These are phyloP conservation scores for Sanghuangporus weigelae DNA, from an alignment of 1,284 basidiomycete genomes.

Conservation along the genomic window DNA sequence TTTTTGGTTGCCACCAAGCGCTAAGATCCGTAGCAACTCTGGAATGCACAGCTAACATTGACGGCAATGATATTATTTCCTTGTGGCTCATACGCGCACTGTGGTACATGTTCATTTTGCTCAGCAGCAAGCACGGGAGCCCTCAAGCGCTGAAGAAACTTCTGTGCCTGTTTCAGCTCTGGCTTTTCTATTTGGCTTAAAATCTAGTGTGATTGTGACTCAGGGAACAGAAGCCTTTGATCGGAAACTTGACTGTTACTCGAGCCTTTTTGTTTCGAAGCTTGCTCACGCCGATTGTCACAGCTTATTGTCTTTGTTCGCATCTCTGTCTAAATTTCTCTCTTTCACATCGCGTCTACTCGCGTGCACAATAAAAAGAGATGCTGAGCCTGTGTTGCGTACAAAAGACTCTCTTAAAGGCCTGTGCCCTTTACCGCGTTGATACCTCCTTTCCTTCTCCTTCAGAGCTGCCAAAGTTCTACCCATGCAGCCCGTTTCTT, in stretches of 20 bases:
- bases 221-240: neutral
- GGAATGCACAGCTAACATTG: slow-evolving; percentile 4
- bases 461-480: neutral
- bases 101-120: neutral
- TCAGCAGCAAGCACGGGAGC: neutral
- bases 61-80: neutral
- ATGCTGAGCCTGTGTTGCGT: neutral
- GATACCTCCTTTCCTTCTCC: slow-evolving; percentile 2
- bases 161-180: neutral
- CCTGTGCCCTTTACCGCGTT: neutral
- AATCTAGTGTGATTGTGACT: neutral
- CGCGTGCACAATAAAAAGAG: neutral
- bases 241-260: neutral
- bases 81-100: neutral
- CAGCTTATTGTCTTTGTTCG: slow-evolving; percentile 6
- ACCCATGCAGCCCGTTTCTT: slow-evolving; percentile 9
- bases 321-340: neutral
- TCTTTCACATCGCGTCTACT: neutral
- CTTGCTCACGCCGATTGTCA: slow-evolving; percentile 3
- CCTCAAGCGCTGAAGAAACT: neutral
- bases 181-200: neutral
- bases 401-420: slow-evolving; percentile 7
- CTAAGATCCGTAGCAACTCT: neutral
- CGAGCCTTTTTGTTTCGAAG: slow-evolving; percentile 1
- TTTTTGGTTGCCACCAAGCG: neutral